Evolutionary conservation across 2,329 filamentous ascomycete species (phyloP), one percentile per base, ranked within the genome.

Genomic region (Aspergillus udagawae): DNA sequence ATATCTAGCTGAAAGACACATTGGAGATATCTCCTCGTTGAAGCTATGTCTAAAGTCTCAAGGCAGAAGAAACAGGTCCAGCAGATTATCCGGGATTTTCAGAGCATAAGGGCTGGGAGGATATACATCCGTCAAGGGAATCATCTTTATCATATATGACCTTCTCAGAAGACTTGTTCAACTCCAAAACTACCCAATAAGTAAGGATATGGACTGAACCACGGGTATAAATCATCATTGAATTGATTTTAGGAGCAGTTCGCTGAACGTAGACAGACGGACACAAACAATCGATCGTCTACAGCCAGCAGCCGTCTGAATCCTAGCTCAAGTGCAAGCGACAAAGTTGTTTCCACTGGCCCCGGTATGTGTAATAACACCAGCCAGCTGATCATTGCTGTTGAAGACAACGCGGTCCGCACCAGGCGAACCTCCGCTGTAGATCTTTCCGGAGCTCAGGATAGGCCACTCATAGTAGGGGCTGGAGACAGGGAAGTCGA

Each of bases 331-430:
- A 65, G 41, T 52, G 59, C 87, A 90, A n/a, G 78, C 81, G 55
- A 90, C 85, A 73, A 90, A 90, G 73, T 82, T 78, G 70, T 89
- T 86, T 7, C 85, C 85, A 52, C 80, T 83, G 20, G 87, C 87
- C 28, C 87, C 87, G 23, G 85, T 88, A 67, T 90, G 88, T 0
- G 88, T 90, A 60, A 90, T 88, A 28, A 82, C 76, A 41, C 86
- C 87, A 14, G 85, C 87, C 48, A 83, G 79, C 56, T 80, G 58
- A 64, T 86, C 82, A 17, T 73, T 59, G 0, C 67, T 77, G 67
- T 84, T 86, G 75, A 90, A 85, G 32, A 88, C 73, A 53, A 89
- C 83, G 51, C 87, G 84, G 68, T 90, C 86, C 20, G 87, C 75
- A 41, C 87, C 87, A 1, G 87, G 87, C 1, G 81, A 82, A 25